A percentile compares a stretch with the other conserved stretches of the same genome.
Conservation (phyloP, 1,139 yeast species). For the Candida smagusa region DNA sequence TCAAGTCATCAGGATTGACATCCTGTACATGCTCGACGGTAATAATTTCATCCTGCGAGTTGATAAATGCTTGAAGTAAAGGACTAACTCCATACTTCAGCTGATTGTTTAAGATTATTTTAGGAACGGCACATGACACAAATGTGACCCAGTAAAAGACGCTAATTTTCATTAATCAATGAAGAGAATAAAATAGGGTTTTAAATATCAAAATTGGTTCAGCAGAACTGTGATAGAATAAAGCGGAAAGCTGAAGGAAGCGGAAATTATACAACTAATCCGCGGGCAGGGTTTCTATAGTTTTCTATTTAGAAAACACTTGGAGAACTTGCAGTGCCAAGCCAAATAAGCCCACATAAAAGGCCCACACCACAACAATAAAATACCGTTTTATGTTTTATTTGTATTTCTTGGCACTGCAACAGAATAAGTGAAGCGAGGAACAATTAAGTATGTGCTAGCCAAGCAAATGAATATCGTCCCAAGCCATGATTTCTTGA, state of each 20-base stretch:
- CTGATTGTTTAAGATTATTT: neutral
- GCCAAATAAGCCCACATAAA: neutral
- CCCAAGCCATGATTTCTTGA: slow-evolving; percentile 3
- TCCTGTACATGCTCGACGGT: slow-evolving; percentile 7
- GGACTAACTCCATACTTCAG: slow-evolving; percentile 3
- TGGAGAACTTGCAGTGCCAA: no score
- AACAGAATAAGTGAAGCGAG: slow-evolving; percentile 1
- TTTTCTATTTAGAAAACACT: no score
- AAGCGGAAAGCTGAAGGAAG: no score
- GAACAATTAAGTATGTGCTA: neutral
- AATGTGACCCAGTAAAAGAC: no score
- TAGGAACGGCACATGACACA: neutral
- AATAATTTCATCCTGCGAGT: slow-evolving; percentile 5
- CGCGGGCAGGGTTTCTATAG: no score
- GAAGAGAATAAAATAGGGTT: no score
- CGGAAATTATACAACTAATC: no score
- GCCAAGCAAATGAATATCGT: slow-evolving; percentile 6
- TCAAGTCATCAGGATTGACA: slow-evolving; percentile 7
- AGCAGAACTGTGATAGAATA: no score
- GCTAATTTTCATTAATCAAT: no score
- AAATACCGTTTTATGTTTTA: neutral
- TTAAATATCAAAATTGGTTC: no score
- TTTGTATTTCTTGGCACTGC: slow-evolving; percentile 1
- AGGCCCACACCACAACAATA: neutral
- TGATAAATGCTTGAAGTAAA: slow-evolving; percentile 4